A percentile compares a stretch with the other conserved stretches of the same genome.
These are phyloP conservation scores for Kluyveromyces aestuarii DNA, from an alignment of 805 yeast species.

Conservation along the genomic window DNA sequence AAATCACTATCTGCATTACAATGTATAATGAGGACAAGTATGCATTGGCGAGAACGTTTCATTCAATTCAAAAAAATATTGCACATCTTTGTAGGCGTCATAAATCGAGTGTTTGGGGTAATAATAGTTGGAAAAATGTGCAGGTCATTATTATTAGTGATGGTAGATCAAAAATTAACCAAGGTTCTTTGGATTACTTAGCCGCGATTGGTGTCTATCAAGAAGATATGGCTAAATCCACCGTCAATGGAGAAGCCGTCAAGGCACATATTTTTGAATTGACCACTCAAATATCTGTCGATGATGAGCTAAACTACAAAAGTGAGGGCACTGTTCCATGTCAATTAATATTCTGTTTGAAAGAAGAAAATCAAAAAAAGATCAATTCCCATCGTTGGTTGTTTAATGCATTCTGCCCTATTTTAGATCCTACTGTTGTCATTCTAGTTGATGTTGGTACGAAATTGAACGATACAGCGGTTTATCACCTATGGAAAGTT, in stretches of 20 bases:
- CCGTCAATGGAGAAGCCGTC: conserved; percentile 84
- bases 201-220: conserved; percentile 96
- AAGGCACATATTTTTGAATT: conserved; percentile 92
- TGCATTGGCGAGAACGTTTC: conserved; percentile 86
- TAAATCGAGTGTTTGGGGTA: conserved; percentile 87
- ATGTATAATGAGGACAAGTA: conserved; percentile 96
- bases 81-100: conserved; percentile 78
- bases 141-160: conserved; percentile 89
- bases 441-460: conserved; percentile 96
- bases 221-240: conserved; percentile 93
- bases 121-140: conserved; percentile 93
- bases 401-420: conserved; percentile 89
- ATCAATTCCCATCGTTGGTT: conserved; percentile 98
- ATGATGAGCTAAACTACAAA: conserved; percentile 78
- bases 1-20: conserved; percentile 83
- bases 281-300: conserved; percentile 90
- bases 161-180: conserved; percentile 83
- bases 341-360: conserved; percentile 84
- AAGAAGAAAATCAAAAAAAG: conserved; percentile 86
- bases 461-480: conserved; percentile 76
- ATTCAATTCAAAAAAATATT: conserved; percentile 86
- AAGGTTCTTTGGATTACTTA: conserved; percentile 75
- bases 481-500: conserved; percentile 95
- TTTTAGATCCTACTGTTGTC: conserved; percentile 84
- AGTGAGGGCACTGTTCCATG: conserved; percentile 93